Conservation (phyloP, 2,329 filamentous ascomycete genomes). For the Ascochyta rabiei region DNA sequence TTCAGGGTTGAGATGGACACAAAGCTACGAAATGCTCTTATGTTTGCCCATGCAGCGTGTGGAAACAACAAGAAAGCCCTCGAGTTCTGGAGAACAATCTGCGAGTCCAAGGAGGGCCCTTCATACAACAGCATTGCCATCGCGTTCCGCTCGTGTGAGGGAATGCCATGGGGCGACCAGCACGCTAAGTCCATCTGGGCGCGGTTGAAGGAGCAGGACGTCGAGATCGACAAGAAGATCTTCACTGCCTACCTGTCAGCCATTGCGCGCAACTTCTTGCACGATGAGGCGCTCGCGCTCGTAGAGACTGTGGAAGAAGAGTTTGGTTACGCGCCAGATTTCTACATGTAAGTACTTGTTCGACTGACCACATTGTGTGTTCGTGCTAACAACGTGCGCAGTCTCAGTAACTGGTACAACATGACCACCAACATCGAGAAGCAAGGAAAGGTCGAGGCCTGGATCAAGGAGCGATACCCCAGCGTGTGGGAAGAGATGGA, state of each 20-base stretch:
- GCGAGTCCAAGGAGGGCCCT: constrained; percentile 83
- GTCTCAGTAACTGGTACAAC: constrained; percentile 78
- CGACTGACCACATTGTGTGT: not conserved
- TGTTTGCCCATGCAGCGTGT: constrained; percentile 80
- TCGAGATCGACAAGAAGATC: constrained; percentile 75
- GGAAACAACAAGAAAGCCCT: constrained; percentile 70
- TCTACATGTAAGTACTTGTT: constrained; percentile 67
- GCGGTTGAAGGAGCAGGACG: constrained; percentile 73
- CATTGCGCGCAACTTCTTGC: constrained; percentile 72
- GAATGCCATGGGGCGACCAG: constrained; percentile 54
- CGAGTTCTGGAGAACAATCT: constrained; percentile 83
- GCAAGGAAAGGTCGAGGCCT: constrained; percentile 74
- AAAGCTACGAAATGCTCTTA: constrained; percentile 78
- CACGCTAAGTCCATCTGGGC: constrained; percentile 68
- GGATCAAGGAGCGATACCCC: constrained; percentile 73
- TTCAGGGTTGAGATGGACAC: constrained; percentile 78
- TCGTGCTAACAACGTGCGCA: constrained; percentile 44
- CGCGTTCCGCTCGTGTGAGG: constrained; percentile 79
- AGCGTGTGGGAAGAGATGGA: constrained; percentile 71
- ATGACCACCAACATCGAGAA: constrained; percentile 68
- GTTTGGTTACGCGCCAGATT: constrained; percentile 70
- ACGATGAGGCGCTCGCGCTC: constrained; percentile 70
- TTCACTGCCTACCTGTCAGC: constrained; percentile 80
- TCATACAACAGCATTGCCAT: constrained; percentile 80
- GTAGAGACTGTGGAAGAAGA: constrained; percentile 70